Evolutionary conservation across 495 filamentous ascomycete species (phyloP).

Genomic region (Aspergillus taichungensis): DNA sequence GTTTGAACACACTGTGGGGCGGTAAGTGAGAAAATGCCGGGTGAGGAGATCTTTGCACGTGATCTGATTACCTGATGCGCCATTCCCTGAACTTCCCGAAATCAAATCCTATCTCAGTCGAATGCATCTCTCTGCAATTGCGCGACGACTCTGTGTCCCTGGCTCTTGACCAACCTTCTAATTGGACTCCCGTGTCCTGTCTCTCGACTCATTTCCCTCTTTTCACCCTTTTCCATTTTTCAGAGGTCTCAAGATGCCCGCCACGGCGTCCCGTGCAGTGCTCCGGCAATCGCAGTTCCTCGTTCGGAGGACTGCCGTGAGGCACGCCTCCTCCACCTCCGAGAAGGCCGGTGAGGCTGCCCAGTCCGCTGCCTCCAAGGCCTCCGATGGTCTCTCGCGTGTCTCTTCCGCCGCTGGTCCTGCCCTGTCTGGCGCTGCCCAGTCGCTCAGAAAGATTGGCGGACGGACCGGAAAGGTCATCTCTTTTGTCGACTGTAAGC

Average conservation of each 20-base stretch:
- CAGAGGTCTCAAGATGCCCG: slow-evolving; percentile 36
- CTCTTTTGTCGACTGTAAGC: slow-evolving; percentile 79
- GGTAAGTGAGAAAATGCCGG: not conserved
- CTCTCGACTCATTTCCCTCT: slow-evolving; percentile 21
- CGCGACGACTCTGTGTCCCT: slow-evolving; percentile 22
- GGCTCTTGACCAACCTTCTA: slow-evolving; percentile 29
- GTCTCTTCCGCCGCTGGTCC: slow-evolving; percentile 74
- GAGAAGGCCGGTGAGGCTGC: slow-evolving; percentile 26
- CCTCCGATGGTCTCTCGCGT: slow-evolving; percentile 74
- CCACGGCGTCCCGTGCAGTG: slow-evolving; percentile 46
- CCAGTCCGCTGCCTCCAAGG: slow-evolving; percentile 49
- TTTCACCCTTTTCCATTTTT: slow-evolving; percentile 19
- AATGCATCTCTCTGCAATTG: slow-evolving; percentile 24
- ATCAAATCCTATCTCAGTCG: slow-evolving; percentile 34
- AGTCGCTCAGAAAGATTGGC: slow-evolving; percentile 67
- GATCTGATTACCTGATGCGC: not conserved
- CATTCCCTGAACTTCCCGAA: slow-evolving; percentile 40
- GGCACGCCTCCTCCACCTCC: slow-evolving; percentile 56
- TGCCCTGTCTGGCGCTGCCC: slow-evolving; percentile 60
- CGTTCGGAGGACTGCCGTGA: slow-evolving; percentile 45
- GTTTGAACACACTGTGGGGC: too few species aligned
- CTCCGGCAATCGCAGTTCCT: slow-evolving; percentile 54
- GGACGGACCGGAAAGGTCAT: slow-evolving; percentile 78
- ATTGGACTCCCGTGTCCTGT: slow-evolving; percentile 32
- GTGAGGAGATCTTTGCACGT: too few species aligned